Percentiles rank a stretch among this genome's conserved stretches.
Evolutionary conservation across 2,329 filamentous ascomycete species (phyloP).

Genomic region (Alternaria longipes): DNA sequence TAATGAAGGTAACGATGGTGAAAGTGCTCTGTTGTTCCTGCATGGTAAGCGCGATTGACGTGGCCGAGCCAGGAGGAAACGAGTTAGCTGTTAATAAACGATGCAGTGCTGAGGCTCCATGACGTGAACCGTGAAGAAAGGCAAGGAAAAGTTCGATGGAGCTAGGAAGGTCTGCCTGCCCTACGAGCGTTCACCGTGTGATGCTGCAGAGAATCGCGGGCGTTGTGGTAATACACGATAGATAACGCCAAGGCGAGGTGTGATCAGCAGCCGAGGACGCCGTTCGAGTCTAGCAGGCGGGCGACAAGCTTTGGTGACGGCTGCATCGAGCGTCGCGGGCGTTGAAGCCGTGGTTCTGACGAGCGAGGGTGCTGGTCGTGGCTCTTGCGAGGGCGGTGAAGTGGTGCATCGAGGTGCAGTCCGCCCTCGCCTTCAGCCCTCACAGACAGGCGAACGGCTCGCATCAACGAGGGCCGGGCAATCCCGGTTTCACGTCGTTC

Average conservation of each 20-base stretch:
- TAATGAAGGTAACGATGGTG: constrained; percentile 39
- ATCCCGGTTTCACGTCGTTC: constrained; percentile 36
- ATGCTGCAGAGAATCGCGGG: background rate
- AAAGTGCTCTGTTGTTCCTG: constrained; percentile 49
- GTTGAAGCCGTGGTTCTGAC: background rate
- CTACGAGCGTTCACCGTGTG: constrained; percentile 30
- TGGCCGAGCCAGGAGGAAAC: constrained; percentile 39
- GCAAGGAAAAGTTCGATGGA: constrained; percentile 18
- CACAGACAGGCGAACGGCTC: constrained; percentile 15
- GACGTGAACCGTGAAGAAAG: constrained; percentile 23
- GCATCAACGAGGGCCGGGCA: constrained; percentile 29
- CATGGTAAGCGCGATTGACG: constrained; percentile 47
- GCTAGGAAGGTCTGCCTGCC: constrained; percentile 29
- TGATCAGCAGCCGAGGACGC: constrained; percentile 16
- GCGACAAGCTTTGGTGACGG: background rate
- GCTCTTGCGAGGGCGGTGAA: constrained; percentile 15
- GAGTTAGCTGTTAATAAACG: constrained; percentile 22
- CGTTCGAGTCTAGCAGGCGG: background rate
- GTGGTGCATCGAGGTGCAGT: background rate
- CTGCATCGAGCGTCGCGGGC: background rate
- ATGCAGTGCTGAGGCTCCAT: constrained; percentile 24
- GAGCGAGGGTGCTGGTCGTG: background rate
- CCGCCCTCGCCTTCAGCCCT: constrained; percentile 1
- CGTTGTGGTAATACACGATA: constrained; percentile 7
- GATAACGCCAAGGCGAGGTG: constrained; percentile 10